Base-by-base conservation (phyloP, 805 yeast genomes). In the Lachancea sp. region DNA sequence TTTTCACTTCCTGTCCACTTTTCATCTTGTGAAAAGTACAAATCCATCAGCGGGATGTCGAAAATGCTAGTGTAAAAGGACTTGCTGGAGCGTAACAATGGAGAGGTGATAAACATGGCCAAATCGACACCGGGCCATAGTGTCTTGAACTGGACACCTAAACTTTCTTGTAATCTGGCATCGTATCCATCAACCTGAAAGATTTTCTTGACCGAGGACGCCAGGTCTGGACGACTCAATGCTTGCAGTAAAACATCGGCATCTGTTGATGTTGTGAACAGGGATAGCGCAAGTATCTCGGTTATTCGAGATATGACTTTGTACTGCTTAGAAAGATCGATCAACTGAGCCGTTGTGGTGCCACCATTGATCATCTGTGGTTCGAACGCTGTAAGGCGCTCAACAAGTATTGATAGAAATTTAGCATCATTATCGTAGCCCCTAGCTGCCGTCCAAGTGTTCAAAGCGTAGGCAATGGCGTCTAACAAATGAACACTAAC, bases 401-500 rank as follows among this genome's bases (percentile, higher is more conserved):
- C 57, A 22, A 69, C 55, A 20, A 72, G 52, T 3, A 60, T 56
- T 25, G 55, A 47, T 19, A 68, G 61, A 37, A 71, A 67, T 18
- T 54, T 56, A 2, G 55, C 56, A 54, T 82, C 87, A 6, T 70
- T 60, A 29, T 68, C 68, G 5, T 72, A 75, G 36, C 77, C 75
- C 42, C 77, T 73, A 0, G 79, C 77, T 1, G 81, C 73, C 0
- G 83, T 77, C 95, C 95, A 85, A 0, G 87, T 76, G 58, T 85
- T 85, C 55, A 81, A 77, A 0, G 95, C 89, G 40, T 77, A 67
- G 0, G 93, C 75, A 22, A 89, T 71, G 0, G 95, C 79, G 59
- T 85, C 89, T 17, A 85, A 71, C 19, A 88, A 63, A 49, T 81
- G 81, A 18, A 82, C 74, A 19, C 82, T 75, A n/a, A 81, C 80